phyloP scores from a whole-genome alignment of 2,329 filamentous ascomycete species.

The Fusarium zealandicum region DNA sequence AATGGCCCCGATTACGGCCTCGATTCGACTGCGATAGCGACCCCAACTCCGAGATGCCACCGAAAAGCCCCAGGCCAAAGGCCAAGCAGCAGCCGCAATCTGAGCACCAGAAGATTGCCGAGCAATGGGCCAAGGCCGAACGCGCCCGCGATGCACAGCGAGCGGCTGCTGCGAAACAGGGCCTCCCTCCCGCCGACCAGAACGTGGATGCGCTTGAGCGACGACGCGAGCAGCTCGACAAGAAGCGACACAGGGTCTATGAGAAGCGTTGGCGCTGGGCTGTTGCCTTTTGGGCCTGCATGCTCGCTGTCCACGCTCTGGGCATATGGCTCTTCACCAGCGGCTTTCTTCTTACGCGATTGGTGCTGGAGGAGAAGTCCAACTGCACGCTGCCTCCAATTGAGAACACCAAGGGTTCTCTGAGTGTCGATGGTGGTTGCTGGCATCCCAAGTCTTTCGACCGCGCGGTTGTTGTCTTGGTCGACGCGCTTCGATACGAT shows the following conservation, averaged over 20 bases:
- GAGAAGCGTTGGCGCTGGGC: conserved; percentile 64
- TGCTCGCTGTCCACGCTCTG: conserved; percentile 76
- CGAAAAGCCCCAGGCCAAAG: conserved; percentile 39
- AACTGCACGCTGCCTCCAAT: conserved; percentile 74
- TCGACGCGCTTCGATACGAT: conserved; percentile 95
- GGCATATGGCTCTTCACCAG: conserved; percentile 93
- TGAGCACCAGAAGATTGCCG: conserved; percentile 62
- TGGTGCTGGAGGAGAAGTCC: conserved; percentile 80
- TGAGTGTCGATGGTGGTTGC: conserved; percentile 72
- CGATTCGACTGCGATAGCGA: conserved; percentile 24
- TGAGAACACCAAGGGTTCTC: conserved; percentile 50
- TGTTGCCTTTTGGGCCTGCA: conserved; percentile 72
- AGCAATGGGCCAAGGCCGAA: conserved; percentile 62
- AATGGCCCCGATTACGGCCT: conserved; percentile 39
- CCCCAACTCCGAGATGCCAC: conserved; percentile 39
- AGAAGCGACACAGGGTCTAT: conserved; percentile 56
- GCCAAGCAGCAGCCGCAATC: conserved; percentile 38
- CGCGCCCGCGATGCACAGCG: conserved; percentile 55
- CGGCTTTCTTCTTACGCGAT: conserved; percentile 89
- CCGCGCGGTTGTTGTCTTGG: conserved; percentile 86
- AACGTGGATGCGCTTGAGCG: conserved; percentile 51
- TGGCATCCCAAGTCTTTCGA: conserved; percentile 97
- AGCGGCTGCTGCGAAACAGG: conserved; percentile 43
- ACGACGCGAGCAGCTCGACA: conserved; percentile 57
- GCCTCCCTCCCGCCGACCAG: conserved; percentile 44